Percentiles rank a stretch among this genome's conserved stretches.
Conservation (phyloP, 2,329 filamentous ascomycete species). For the Neoarthrinium moseri region DNA sequence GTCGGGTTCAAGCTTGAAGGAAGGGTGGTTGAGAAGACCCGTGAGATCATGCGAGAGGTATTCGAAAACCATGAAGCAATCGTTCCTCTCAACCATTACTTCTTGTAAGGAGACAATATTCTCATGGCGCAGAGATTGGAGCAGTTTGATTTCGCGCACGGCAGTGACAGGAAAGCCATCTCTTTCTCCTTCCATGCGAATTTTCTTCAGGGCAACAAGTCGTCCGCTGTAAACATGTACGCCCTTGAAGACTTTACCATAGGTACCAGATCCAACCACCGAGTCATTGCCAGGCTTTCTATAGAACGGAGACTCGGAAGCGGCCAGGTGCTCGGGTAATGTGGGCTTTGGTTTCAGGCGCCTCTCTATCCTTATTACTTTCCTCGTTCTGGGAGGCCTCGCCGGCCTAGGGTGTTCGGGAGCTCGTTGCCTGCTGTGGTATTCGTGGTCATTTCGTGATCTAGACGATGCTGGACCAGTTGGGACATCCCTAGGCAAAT, state of each 20-base stretch:
- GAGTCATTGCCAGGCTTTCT: slow-evolving; percentile 97
- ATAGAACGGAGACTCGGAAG: slow-evolving; percentile 88
- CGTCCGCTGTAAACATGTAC: slow-evolving; percentile 86
- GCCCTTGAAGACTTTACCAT: slow-evolving; percentile 94
- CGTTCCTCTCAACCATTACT: slow-evolving; percentile 97
- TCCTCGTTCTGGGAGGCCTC: slow-evolving; percentile 42
- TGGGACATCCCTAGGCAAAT: slow-evolving; percentile 4
- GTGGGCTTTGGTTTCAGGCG: slow-evolving; percentile 70
- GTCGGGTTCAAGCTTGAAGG: slow-evolving; percentile 77
- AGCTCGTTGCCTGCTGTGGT: slow-evolving; percentile 21
- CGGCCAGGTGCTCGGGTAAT: slow-evolving; percentile 68
- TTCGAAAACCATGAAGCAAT: slow-evolving; percentile 99
- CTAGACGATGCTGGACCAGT: slow-evolving; percentile 30
- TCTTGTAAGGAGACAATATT: slow-evolving; percentile 84
- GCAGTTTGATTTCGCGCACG: slow-evolving; percentile 84
- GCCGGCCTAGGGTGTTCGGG: slow-evolving; percentile 8
- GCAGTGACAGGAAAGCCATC: slow-evolving; percentile 91
- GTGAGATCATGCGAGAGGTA: slow-evolving; percentile 96
- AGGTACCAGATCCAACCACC: slow-evolving; percentile 91
- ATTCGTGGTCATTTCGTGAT: slow-evolving; percentile 24
- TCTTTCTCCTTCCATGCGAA: slow-evolving; percentile 89
- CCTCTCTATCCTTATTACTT: slow-evolving; percentile 67
- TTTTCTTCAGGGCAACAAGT: slow-evolving; percentile 83
- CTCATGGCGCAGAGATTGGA: slow-evolving; percentile 80
- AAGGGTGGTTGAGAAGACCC: slow-evolving; percentile 90